A percentile compares a stretch with the other conserved stretches of the same genome.
Conservation (phyloP, 2,329 filamentous ascomycete genomes). For the Pseudogymnoascus sp. region DNA sequence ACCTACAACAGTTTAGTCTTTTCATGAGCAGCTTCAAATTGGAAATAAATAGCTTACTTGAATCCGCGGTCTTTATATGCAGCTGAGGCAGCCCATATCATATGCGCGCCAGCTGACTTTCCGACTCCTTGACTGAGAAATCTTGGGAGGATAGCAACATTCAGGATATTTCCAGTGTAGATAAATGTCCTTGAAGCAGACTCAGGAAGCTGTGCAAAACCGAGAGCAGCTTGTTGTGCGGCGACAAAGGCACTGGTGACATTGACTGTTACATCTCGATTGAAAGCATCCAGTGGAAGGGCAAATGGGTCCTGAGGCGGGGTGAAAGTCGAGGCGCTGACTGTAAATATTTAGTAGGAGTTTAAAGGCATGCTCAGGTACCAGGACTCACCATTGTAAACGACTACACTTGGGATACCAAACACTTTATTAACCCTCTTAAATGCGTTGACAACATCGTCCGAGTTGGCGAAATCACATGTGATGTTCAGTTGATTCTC, state of each 20-base stretch:
- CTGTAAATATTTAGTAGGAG: conserved; percentile 12
- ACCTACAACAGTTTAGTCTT: conserved; percentile 23
- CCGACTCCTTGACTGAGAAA: conserved; percentile 32
- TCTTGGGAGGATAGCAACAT: conserved; percentile 22
- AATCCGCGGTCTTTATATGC: conserved; percentile 29
- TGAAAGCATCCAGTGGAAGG: conserved; percentile 20
- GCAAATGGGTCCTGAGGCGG: conserved; percentile 24
- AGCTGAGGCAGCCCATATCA: conserved; percentile 29
- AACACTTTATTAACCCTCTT: conserved; percentile 27
- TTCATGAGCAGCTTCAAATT: no score
- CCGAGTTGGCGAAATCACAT: conserved; percentile 31
- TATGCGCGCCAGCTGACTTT: conserved; percentile 29
- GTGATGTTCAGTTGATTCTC: conserved; percentile 26
- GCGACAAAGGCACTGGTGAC: conserved; percentile 32
- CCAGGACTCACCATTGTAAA: conserved; percentile 32
- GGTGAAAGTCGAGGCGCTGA: conserved; percentile 16
- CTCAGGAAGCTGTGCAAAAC: conserved; percentile 24
- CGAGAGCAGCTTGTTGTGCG: conserved; percentile 29
- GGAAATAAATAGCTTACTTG: conserved; percentile 21
- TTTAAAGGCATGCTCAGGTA: neutral
- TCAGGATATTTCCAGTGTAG: conserved; percentile 36
- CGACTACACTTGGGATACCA: conserved; percentile 34
- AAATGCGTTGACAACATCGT: conserved; percentile 31
- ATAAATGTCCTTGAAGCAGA: conserved; percentile 34
- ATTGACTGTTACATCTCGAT: conserved; percentile 31